Evolutionary conservation across 306 rosid species (phyloP).

Genomic region (Geum urbanum): DNA sequence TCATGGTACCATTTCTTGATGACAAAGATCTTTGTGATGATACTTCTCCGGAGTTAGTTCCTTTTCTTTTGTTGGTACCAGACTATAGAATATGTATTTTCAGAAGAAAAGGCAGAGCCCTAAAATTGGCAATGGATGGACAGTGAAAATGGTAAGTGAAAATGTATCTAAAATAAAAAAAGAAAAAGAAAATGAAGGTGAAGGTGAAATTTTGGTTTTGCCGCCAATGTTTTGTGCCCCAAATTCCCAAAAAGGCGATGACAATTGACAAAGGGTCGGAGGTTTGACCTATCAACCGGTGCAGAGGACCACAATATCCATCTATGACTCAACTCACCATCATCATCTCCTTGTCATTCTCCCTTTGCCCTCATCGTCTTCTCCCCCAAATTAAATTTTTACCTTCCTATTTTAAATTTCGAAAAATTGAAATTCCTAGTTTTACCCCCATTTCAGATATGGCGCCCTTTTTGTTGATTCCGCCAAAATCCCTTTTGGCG

Average conservation of each 20-base stretch:
- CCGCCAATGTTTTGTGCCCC: conserved; percentile 29
- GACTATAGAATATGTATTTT: no score
- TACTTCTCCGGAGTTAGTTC: no score
- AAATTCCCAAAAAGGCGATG: background rate
- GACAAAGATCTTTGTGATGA: no score
- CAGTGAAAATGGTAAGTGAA: no score
- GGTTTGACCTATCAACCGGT: conserved; percentile 30
- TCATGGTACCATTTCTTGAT: no score
- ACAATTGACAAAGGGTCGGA: background rate
- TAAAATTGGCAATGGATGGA: no score
- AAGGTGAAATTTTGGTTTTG: conserved; percentile 19
- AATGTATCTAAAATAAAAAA: background rate
- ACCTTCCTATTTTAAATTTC: background rate
- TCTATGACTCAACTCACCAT: background rate
- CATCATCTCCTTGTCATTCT: background rate
- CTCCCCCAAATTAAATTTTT: background rate
- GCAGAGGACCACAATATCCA: background rate
- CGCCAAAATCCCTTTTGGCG: conserved; percentile 48
- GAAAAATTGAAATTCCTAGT: background rate
- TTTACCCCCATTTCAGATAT: background rate
- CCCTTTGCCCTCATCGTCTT: background rate
- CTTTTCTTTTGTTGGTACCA: no score
- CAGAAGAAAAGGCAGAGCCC: no score
- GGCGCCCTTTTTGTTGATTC: conserved; percentile 50
- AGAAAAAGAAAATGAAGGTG: background rate